Percentiles rank a stretch among this genome's conserved stretches.
These are phyloP conservation scores for Pichia sp. DNA, from an alignment of 1,139 yeast genomes.

Conservation along the genomic window DNA sequence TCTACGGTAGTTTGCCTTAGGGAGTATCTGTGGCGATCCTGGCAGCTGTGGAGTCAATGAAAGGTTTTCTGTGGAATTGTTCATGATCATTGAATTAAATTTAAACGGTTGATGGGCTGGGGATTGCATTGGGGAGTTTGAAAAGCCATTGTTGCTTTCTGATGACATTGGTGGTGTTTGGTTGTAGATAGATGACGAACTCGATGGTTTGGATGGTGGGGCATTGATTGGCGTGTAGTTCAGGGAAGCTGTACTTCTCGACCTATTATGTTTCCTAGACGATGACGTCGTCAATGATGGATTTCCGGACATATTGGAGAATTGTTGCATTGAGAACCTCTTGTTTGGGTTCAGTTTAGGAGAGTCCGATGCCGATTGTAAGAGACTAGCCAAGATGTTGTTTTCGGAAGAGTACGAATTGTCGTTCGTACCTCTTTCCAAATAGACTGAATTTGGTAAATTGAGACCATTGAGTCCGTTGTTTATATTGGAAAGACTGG, in stretches of 20 bases:
- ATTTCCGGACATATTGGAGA: slow-evolving; percentile 11
- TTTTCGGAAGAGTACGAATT: neutral
- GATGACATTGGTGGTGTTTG: slow-evolving; percentile 32
- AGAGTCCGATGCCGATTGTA: neutral
- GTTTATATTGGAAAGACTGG: neutral
- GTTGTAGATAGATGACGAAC: slow-evolving; percentile 30
- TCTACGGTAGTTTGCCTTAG: slow-evolving; percentile 72
- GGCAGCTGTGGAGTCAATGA: slow-evolving; percentile 14
- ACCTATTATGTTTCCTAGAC: slow-evolving; percentile 13
- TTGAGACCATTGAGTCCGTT: neutral
- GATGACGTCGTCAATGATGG: slow-evolving; percentile 8
- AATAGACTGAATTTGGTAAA: neutral
- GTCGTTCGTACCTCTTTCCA: neutral
- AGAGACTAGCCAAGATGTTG: neutral
- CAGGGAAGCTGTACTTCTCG: slow-evolving; percentile 19
- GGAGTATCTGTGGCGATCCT: slow-evolving; percentile 28
- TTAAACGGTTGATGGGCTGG: slow-evolving; percentile 47
- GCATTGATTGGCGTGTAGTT: slow-evolving; percentile 25
- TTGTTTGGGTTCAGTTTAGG: neutral
- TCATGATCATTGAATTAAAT: slow-evolving; percentile 45
- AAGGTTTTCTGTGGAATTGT: slow-evolving; percentile 24
- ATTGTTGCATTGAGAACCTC: slow-evolving; percentile 14
- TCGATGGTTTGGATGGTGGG: slow-evolving; percentile 34
- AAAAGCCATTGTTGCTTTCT: slow-evolving; percentile 19
- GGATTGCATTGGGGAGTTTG: slow-evolving; percentile 35